Evolutionary conservation across 768 basidiomycete species (phyloP).

Genomic region (Mycena crocata): DNA sequence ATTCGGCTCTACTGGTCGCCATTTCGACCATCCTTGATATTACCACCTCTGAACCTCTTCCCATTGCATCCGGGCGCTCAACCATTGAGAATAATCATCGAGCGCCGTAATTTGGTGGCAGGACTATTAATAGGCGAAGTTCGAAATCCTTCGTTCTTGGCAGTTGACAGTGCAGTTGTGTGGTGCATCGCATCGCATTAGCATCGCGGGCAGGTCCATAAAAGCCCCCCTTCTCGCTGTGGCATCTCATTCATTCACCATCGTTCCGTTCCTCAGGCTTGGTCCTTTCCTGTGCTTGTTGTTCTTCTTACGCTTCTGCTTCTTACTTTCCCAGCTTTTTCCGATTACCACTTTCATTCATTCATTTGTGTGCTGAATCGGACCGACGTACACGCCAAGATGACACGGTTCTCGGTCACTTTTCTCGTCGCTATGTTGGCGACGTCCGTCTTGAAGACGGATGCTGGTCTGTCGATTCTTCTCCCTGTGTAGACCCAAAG

Average conservation of each 20-base stretch:
- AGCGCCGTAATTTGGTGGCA: not conserved
- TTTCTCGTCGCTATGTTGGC: conserved; percentile 21
- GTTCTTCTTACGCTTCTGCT: not conserved
- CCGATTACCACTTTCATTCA: conserved; percentile 24
- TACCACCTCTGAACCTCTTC: not conserved
- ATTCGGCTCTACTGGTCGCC: not conserved
- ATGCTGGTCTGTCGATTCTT: conserved; percentile 6
- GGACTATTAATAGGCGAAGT: not conserved
- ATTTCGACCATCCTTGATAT: too few species aligned
- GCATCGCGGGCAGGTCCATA: not conserved
- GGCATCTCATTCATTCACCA: conserved; percentile 3
- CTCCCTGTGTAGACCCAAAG: not conserved
- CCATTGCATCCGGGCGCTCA: not conserved
- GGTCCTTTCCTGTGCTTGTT: not conserved
- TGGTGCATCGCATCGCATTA: conserved; percentile 19
- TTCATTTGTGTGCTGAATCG: not conserved
- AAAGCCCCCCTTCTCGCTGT: not conserved
- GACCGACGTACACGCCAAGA: conserved; percentile 1
- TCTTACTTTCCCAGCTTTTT: conserved; percentile 17
- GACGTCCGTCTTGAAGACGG: conserved; percentile 27
- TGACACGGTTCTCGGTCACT: conserved; percentile 25
- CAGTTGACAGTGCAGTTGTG: conserved; percentile 16
- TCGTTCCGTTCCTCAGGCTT: not conserved
- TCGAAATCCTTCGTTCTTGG: not conserved
- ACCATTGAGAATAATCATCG: not conserved